Evolutionary conservation across 139 green algal species (phyloP).

Genomic region (Picochlorum costavermella): DNA sequence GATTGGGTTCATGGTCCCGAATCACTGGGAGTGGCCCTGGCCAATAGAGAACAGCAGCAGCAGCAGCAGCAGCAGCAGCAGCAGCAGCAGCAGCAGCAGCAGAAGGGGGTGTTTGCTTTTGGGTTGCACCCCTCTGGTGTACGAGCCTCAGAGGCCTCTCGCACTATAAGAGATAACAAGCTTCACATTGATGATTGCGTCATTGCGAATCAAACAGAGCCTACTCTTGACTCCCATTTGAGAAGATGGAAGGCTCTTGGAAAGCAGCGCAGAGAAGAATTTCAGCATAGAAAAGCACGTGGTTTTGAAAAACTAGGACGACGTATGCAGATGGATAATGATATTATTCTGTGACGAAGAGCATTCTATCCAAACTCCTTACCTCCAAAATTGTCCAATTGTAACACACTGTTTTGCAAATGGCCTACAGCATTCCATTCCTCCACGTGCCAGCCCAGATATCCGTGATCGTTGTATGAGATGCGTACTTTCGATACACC

Average conservation of each 20-base stretch:
- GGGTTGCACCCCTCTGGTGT: no score
- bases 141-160: no score
- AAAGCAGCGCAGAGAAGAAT: background rate
- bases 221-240: background rate
- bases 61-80: no score
- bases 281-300: background rate
- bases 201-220: background rate
- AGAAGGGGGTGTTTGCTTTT: no score
- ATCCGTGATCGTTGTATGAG: background rate
- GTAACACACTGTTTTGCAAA: constrained; percentile 8
- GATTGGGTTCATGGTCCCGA: no score
- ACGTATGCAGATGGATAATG: background rate
- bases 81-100: no score
- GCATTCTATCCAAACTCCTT: constrained; percentile 9
- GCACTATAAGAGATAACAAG: no score
- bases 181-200: no score
- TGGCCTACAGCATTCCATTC: constrained; percentile 16
- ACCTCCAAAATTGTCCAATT: constrained; percentile 17
- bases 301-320: background rate
- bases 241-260: constrained; percentile 3
- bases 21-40: no score
- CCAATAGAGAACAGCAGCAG: no score
- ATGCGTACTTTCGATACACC: constrained; percentile 13
- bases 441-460: background rate
- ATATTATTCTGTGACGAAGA: background rate